These are phyloP conservation scores for Moesziomyces aphidis DNA, from an alignment of 1,284 basidiomycete species.

Conservation along the genomic window DNA sequence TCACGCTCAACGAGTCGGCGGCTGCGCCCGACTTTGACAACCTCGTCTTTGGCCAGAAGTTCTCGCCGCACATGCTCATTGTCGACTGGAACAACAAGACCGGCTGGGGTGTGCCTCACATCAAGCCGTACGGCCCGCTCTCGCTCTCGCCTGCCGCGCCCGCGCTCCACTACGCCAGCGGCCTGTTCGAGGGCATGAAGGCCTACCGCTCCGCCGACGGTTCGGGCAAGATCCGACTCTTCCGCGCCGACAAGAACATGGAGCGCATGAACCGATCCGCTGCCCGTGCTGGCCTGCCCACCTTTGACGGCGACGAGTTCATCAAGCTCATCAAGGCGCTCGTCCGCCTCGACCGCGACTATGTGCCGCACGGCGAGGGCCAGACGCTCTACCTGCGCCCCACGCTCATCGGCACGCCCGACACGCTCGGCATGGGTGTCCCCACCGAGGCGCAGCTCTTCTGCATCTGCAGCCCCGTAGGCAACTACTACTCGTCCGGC, in stretches of 20 bases:
- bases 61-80: conserved; percentile 90
- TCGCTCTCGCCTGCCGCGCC: conserved; percentile 48
- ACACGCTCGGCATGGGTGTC: conserved; percentile 49
- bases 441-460: conserved; percentile 53
- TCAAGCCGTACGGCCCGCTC: conserved; percentile 75
- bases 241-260: conserved; percentile 57
- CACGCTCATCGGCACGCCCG: conserved; percentile 51
- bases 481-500: conserved; percentile 55
- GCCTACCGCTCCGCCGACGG: conserved; percentile 50
- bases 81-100: conserved; percentile 79
- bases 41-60: conserved; percentile 71
- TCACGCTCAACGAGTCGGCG: conserved; percentile 38
- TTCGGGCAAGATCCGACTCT: conserved; percentile 50
- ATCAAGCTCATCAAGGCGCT: conserved; percentile 54
- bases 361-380: conserved; percentile 44
- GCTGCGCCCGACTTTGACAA: conserved; percentile 61
- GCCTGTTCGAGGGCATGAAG: conserved; percentile 56
- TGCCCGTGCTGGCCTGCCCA: conserved; percentile 47
- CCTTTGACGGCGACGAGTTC: conserved; percentile 49
- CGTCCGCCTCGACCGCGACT: conserved; percentile 40
- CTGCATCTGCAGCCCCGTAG: conserved; percentile 57
- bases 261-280: conserved; percentile 56
- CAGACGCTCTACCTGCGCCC: conserved; percentile 52
- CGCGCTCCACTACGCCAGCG: conserved; percentile 48
- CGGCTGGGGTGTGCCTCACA: conserved; percentile 85